Base-by-base conservation (phyloP, 1,284 basidiomycete genomes). In the Fomes fomentarius region DNA sequence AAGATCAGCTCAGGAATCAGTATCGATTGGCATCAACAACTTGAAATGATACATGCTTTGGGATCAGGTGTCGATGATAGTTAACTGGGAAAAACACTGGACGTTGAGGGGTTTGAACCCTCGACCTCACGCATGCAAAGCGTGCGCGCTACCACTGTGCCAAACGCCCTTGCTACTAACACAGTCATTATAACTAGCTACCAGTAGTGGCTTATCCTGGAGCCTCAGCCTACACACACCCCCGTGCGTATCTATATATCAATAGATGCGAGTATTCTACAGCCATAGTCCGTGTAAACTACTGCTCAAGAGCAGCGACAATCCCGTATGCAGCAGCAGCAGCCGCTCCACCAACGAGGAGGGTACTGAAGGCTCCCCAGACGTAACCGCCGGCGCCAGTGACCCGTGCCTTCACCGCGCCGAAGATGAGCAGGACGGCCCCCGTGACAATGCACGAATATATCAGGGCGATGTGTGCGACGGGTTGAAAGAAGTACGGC, bases 301-400 rank as follows among this genome's bases (percentile, higher is more conserved):
- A 40, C 47, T 57, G 44, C 65, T 95, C 94, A 54, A 98, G 69
- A 1, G 82, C 75, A 52, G 84, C 86, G 41, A 97, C 94, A 56
- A 98, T 87, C 1, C 79, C 88, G 69, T 93, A 98, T 2, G 94
- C 93, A 0, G 93, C 91, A 0, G 84, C 94, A 0, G 96, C 94
- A 0, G 96, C 95, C 0, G 91, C 74, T 25, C 93, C 94, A 50
- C 96, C 96, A 2, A 98, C 96, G 37, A 91, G 74, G 49, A 96
- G 76, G n/a, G 93, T 98, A 63, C 85, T 90, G 21, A 93, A 68
- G 1, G 94, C 93, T n/a, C 95, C 95, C 82, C 91, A 93, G 9
- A 91, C 69, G 66, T 83, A 92, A 49, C 78, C 84, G 53, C 66
- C 77, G 42, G 81, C 84, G 25, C 94, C 95, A 0, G 94, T 96